Evolutionary conservation across 176 grass and related monocot genomes (phyloP).

Genomic region (Poa pratensis): DNA sequence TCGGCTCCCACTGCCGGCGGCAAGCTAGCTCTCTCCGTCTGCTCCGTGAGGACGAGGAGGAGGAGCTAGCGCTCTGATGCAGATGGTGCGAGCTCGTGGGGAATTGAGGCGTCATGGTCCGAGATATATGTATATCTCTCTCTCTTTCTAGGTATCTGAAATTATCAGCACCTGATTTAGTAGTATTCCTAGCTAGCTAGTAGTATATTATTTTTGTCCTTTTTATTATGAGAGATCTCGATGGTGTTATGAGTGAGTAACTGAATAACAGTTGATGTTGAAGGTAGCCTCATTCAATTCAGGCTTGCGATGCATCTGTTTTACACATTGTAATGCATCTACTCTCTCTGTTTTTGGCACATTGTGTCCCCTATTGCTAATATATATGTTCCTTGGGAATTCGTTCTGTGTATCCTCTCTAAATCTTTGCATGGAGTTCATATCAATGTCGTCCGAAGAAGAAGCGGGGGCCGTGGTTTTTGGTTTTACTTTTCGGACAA

Average conservation of each 20-base stretch:
- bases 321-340: constrained; percentile 40
- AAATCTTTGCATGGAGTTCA: neutral
- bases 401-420: neutral
- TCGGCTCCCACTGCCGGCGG: constrained; percentile 49
- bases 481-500: too few species aligned
- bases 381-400: neutral
- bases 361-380: neutral
- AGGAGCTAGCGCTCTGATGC: neutral
- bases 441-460: too few species aligned
- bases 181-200: constrained; percentile 13
- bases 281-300: constrained; percentile 25
- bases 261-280: constrained; percentile 31
- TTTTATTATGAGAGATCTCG: constrained; percentile 1
- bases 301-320: constrained; percentile 43
- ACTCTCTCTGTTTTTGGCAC: constrained; percentile 16
- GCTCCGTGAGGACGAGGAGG: constrained; percentile 39
- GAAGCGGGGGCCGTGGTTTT: too few species aligned
- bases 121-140: constrained; percentile 56
- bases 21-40: constrained; percentile 9
- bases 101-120: constrained; percentile 87
- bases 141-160: constrained; percentile 58
- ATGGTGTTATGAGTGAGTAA: constrained; percentile 11
- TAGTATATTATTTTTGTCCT: neutral
- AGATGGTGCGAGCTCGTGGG: constrained; percentile 59
- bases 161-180: constrained; percentile 16